Evolutionary conservation across 2,329 filamentous ascomycete genomes (phyloP).

Genomic region (Aspergillus unguis): DNA sequence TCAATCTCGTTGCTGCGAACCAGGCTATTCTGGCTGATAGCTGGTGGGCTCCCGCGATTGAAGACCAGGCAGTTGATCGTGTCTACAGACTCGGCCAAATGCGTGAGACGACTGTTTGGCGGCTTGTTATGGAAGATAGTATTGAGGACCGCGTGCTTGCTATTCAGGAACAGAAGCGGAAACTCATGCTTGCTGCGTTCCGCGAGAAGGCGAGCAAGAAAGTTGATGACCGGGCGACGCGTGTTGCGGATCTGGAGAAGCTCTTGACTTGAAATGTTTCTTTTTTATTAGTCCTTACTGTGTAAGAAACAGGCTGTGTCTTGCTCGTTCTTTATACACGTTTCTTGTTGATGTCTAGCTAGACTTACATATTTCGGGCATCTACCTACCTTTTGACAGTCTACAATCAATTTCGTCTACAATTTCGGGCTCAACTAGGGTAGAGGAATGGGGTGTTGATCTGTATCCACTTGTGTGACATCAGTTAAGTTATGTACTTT

Average conservation of each 20-base stretch:
- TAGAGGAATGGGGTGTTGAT: background rate
- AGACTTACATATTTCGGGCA: too few species aligned
- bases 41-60: constrained; percentile 92
- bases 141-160: constrained; percentile 78
- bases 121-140: constrained; percentile 73
- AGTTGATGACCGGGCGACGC: constrained; percentile 52
- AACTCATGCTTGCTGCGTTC: constrained; percentile 74
- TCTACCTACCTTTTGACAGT: background rate
- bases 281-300: background rate
- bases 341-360: too few species aligned
- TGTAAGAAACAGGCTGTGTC: background rate
- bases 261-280: constrained; percentile 26
- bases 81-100: constrained; percentile 84
- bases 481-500: too few species aligned
- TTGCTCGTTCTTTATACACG: background rate
- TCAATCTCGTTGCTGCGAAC: constrained; percentile 82
- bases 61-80: constrained; percentile 85
- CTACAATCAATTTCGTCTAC: background rate
- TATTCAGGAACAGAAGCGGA: constrained; percentile 74
- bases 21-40: constrained; percentile 79
- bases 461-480: background rate
- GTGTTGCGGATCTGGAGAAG: constrained; percentile 50
- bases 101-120: constrained; percentile 72
- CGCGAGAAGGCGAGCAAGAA: constrained; percentile 63
- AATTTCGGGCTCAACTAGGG: background rate